These are phyloP conservation scores for Epichloe festucae DNA, from an alignment of 2,329 filamentous ascomycete species.

Conservation along the genomic window DNA sequence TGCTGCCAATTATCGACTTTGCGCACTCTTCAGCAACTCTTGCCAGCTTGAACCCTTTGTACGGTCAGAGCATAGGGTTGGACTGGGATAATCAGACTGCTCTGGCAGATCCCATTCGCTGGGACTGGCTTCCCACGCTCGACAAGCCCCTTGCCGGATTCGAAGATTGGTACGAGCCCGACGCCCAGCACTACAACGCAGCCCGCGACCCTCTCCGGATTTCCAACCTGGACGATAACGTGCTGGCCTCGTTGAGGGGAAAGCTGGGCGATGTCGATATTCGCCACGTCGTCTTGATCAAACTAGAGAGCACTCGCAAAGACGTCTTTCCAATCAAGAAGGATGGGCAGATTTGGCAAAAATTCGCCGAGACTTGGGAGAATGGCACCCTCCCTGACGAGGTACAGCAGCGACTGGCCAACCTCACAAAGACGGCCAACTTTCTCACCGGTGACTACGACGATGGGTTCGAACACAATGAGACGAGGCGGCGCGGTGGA, in stretches of 20 bases:
- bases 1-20: constrained; percentile 23
- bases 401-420: constrained; percentile 16
- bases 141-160: constrained; percentile 11
- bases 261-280: constrained; percentile 21
- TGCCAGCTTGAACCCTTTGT: constrained; percentile 12
- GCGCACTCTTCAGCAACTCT: constrained; percentile 17
- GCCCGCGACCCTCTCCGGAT: constrained; percentile 25
- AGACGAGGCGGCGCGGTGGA: constrained; percentile 20
- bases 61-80: constrained; percentile 15
- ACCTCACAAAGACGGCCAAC: constrained; percentile 19
- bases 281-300: constrained; percentile 28
- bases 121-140: constrained; percentile 13
- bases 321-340: constrained; percentile 32
- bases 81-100: constrained; percentile 16
- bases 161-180: constrained; percentile 14
- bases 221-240: constrained; percentile 24
- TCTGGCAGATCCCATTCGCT: constrained; percentile 10
- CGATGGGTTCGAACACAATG: constrained; percentile 19
- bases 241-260: constrained; percentile 15
- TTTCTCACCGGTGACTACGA: constrained; percentile 21
- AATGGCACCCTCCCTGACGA: constrained; percentile 19
- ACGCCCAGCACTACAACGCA: constrained; percentile 20
- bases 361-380: constrained; percentile 19
- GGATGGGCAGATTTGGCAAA: constrained; percentile 23
- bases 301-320: constrained; percentile 30